Conservation (phyloP, 495 filamentous ascomycete genomes). For the Barbatosphaeria neglecta region DNA sequence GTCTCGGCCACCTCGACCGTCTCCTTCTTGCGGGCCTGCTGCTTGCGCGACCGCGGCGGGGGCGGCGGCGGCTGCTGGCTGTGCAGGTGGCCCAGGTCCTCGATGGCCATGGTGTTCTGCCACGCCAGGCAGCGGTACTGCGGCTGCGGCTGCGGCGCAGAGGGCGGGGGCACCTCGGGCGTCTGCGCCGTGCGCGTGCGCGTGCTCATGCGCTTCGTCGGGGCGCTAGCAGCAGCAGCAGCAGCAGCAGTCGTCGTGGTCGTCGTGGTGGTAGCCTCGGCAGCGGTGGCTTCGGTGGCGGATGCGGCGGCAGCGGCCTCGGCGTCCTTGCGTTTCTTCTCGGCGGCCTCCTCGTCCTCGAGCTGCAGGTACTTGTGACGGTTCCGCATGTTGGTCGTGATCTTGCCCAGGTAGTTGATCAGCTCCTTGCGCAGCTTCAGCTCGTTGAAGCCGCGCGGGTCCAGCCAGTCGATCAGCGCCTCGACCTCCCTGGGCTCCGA, state of each 20-base stretch:
- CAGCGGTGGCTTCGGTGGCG: constrained; percentile 5
- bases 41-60: constrained; percentile 49
- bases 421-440: constrained; percentile 78
- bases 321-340: constrained; percentile 33
- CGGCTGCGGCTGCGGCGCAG: constrained; percentile 36
- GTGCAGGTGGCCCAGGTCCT: constrained; percentile 73
- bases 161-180: constrained; percentile 38
- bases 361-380: constrained; percentile 58
- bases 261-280: constrained; percentile 10
- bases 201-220: constrained; percentile 58
- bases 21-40: constrained; percentile 25
- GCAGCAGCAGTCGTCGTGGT: constrained; percentile 9
- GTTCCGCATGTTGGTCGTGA: constrained; percentile 67
- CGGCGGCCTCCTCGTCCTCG: constrained; percentile 41
- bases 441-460: constrained; percentile 73
- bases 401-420: constrained; percentile 60
- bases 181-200: constrained; percentile 57
- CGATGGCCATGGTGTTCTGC: constrained; percentile 66
- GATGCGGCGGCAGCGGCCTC: constrained; percentile 8
- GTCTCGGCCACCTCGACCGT: constrained; percentile 7
- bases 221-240: constrained; percentile 16
- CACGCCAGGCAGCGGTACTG: constrained; percentile 66
- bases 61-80: constrained; percentile 62
- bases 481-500: constrained; percentile 69
- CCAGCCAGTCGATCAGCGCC: constrained; percentile 75